A percentile compares a stretch with the other conserved stretches of the same genome.
These are phyloP conservation scores for Calonectria pteridis DNA, from an alignment of 2,329 filamentous ascomycete genomes.

Conservation along the genomic window DNA sequence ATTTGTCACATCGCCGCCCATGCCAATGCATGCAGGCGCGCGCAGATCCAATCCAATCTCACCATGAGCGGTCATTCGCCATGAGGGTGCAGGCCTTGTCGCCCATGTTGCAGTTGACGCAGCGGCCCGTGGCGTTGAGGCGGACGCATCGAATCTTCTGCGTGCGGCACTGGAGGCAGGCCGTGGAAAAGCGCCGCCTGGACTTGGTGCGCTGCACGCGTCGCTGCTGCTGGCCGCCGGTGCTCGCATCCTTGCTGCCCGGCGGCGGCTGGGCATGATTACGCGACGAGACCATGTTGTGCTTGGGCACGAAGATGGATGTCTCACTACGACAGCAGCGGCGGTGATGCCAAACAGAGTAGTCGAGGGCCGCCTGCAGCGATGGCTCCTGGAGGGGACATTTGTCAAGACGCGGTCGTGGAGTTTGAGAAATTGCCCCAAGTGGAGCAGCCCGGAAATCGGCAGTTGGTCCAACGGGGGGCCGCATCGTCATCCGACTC, in stretches of 20 bases:
- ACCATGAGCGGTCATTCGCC: slow-evolving; percentile 16
- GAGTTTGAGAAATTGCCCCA: neutral
- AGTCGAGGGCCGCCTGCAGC: slow-evolving; percentile 1
- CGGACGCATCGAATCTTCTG: slow-evolving; percentile 20
- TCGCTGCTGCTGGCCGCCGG: neutral
- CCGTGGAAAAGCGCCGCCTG: slow-evolving; percentile 2
- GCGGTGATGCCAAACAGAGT: neutral
- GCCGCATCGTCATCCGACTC: neutral
- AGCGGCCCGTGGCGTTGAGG: slow-evolving; percentile 3
- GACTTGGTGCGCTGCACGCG: slow-evolving; percentile 2
- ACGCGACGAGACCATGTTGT: slow-evolving; percentile 10
- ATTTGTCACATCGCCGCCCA: neutral
- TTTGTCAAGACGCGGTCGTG: slow-evolving; percentile 7
- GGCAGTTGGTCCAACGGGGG: neutral
- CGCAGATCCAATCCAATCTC: neutral
- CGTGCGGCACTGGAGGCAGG: slow-evolving; percentile 13
- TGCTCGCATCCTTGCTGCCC: neutral
- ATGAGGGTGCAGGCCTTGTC: slow-evolving; percentile 19
- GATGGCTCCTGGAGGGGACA: neutral
- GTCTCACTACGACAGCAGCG: neutral
- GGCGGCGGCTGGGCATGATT: neutral
- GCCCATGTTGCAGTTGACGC: slow-evolving; percentile 24
- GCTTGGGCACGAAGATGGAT: neutral
- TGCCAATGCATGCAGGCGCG: neutral
- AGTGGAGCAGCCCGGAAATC: neutral